Percentiles rank a stretch among this genome's conserved stretches.
These are phyloP conservation scores for Schwanniomyces vanrijiae DNA, from an alignment of 805 yeast species.

Conservation along the genomic window DNA sequence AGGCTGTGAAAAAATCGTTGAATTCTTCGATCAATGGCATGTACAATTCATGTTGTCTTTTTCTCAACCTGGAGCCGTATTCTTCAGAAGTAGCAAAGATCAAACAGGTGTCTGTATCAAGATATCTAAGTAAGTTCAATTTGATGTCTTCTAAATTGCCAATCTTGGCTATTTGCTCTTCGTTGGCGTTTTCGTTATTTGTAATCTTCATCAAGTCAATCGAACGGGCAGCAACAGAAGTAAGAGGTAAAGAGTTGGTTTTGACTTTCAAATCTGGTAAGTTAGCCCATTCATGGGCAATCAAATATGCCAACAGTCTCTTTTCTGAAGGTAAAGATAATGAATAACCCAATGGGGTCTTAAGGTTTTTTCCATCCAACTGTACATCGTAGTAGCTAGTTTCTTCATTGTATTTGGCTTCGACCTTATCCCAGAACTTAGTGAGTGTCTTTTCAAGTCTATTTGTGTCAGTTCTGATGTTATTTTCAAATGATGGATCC, in stretches of 20 bases:
- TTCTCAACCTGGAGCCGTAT: conserved; percentile 78
- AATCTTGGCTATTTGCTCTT: conserved; percentile 56
- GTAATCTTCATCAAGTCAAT: conserved; percentile 59
- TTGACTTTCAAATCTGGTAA: conserved; percentile 65
- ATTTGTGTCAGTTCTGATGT: conserved; percentile 61
- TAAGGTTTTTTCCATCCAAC: conserved; percentile 72
- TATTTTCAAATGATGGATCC: conserved; percentile 48
- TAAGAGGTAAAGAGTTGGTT: conserved; percentile 80
- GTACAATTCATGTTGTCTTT: conserved; percentile 76
- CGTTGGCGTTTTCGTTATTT: conserved; percentile 26
- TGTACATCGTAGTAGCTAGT: conserved; percentile 49
- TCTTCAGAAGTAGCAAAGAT: conserved; percentile 81
- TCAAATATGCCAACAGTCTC: conserved; percentile 64
- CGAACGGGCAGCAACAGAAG: conserved; percentile 84
- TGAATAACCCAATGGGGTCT: conserved; percentile 80
- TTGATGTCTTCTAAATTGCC: conserved; percentile 62
- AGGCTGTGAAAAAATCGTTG: conserved; percentile 55
- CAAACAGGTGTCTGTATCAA: conserved; percentile 92
- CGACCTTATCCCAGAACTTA: conserved; percentile 82
- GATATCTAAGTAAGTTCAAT: conserved; percentile 66
- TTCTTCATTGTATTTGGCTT: conserved; percentile 29
- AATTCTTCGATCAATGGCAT: conserved; percentile 70
- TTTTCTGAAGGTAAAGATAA: conserved; percentile 62
- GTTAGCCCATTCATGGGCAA: conserved; percentile 86
- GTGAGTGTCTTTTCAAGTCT: conserved; percentile 65